Conservation (phyloP, 2,329 filamentous ascomycete species). For the Fragosphaeria purpurea region DNA sequence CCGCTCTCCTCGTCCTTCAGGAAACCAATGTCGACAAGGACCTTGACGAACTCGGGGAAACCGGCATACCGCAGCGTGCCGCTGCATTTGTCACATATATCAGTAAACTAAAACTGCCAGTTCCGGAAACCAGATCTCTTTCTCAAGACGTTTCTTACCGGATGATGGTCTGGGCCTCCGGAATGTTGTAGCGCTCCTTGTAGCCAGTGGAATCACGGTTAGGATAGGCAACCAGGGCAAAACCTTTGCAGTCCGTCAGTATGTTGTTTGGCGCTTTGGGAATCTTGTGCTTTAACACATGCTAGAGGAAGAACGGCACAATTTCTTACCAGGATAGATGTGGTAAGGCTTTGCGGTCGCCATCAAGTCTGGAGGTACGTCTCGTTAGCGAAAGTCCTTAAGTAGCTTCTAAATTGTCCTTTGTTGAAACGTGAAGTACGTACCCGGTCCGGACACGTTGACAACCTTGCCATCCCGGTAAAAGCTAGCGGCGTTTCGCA, state of each 20-base stretch:
- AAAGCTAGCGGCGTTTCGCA: conserved; percentile 76
- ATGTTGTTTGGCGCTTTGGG: background rate
- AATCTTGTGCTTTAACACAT: too few species aligned
- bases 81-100: conserved; percentile 3
- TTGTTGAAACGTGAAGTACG: background rate
- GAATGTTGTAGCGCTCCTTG: conserved; percentile 82
- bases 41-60: conserved; percentile 83
- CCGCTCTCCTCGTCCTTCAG: conserved; percentile 59
- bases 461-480: conserved; percentile 70
- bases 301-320: too few species aligned
- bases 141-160: conserved; percentile 26
- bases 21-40: conserved; percentile 84
- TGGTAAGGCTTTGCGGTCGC: conserved; percentile 76
- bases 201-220: conserved; percentile 87
- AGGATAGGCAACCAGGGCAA: conserved; percentile 84
- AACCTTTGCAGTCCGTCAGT: conserved; percentile 36
- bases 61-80: conserved; percentile 76
- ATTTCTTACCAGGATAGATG: conserved; percentile 55
- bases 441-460: conserved; percentile 42
- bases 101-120: background rate
- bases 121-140: too few species aligned
- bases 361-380: conserved; percentile 58
- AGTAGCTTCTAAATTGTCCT: too few species aligned
- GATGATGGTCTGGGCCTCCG: conserved; percentile 80
- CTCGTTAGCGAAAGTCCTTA: background rate